These are phyloP conservation scores for Torrubiella hemipterigena DNA, from an alignment of 2,329 filamentous ascomycete species.

Conservation along the genomic window DNA sequence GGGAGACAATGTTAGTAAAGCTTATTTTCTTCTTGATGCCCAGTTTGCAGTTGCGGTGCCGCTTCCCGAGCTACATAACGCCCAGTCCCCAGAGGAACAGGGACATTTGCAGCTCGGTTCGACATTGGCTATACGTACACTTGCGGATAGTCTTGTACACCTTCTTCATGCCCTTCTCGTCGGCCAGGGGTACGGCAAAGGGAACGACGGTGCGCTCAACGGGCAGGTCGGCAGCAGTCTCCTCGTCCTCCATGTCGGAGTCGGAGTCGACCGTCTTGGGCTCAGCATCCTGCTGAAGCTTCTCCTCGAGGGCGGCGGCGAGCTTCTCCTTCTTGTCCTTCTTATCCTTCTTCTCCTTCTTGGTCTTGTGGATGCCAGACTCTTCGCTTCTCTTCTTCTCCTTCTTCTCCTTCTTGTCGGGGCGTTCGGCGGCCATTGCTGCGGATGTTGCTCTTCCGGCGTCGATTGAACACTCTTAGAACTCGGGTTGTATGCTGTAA, in stretches of 20 bases:
- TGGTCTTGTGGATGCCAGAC: conserved; percentile 39
- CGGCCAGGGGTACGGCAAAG: conserved; percentile 70
- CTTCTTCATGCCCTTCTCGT: conserved; percentile 63
- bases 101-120: neutral
- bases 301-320: conserved; percentile 51
- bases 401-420: conserved; percentile 43
- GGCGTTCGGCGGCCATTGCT: conserved; percentile 35
- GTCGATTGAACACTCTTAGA: no score
- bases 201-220: conserved; percentile 57
- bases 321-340: conserved; percentile 67
- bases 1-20: conserved; percentile 1
- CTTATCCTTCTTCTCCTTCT: conserved; percentile 54
- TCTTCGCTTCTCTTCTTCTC: conserved; percentile 47
- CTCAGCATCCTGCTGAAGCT: conserved; percentile 44
- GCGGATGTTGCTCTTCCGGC: conserved; percentile 5
- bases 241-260: conserved; percentile 29
- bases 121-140: conserved; percentile 35
- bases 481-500: neutral
- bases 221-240: conserved; percentile 20
- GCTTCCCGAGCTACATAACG: no score
- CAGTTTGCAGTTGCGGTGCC: no score
- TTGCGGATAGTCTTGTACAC: conserved; percentile 44
- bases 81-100: no score
- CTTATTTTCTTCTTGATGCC: neutral
- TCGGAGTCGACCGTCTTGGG: conserved; percentile 26